Evolutionary conservation across 2,329 filamentous ascomycete genomes (phyloP).

Genomic region (Orbilia javanica): DNA sequence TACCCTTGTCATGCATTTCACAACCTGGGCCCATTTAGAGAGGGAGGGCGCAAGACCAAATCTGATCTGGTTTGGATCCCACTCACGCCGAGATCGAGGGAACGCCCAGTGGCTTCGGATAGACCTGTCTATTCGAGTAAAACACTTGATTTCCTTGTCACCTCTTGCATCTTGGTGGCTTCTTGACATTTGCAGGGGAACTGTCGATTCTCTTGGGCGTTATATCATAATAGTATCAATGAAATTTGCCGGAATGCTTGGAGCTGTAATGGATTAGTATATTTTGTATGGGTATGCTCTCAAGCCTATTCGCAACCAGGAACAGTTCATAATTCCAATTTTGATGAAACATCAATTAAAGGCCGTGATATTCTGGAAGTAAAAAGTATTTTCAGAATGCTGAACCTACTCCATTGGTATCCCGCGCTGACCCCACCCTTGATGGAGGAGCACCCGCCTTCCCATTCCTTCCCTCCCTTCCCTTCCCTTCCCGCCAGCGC

Average conservation of each 20-base stretch:
- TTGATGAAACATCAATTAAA: neutral
- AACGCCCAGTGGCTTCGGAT: constrained; percentile 27
- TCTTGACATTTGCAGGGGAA: constrained; percentile 5
- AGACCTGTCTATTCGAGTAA: constrained; percentile 49
- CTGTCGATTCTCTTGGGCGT: neutral
- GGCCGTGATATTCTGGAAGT: neutral
- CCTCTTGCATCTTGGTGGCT: neutral
- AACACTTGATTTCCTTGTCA: constrained; percentile 1
- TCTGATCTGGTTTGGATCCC: constrained; percentile 36
- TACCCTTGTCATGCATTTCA: constrained; percentile 48
- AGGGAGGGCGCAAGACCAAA: constrained; percentile 15
- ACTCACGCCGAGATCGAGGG: constrained; percentile 16
- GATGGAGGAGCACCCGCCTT: constrained; percentile 34
- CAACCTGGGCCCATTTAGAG: constrained; percentile 30
- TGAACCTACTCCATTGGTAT: constrained; percentile 20
- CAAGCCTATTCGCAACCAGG: neutral
- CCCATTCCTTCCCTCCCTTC: constrained; percentile 30
- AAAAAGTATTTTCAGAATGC: neutral
- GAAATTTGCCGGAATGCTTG: neutral
- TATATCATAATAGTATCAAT: constrained; percentile 9
- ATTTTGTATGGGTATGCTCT: neutral
- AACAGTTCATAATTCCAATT: neutral
- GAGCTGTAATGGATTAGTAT: neutral
- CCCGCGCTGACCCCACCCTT: constrained; percentile 21
- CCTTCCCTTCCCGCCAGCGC: constrained; percentile 38